Evolutionary conservation across 306 rosid genomes (phyloP), one percentile per base, ranked within the genome.

Genomic region (Prunus persica): DNA sequence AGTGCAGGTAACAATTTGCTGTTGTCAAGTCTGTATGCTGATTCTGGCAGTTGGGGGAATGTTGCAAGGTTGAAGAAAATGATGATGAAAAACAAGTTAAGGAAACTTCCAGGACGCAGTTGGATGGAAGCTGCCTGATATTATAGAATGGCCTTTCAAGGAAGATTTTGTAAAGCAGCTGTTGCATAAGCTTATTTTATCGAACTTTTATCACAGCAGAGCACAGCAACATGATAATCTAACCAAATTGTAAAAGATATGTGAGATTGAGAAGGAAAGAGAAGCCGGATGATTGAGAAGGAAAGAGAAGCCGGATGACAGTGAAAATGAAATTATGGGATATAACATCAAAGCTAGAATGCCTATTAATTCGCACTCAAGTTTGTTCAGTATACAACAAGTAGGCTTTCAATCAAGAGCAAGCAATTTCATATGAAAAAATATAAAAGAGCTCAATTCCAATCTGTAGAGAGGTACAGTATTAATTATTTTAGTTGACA

Each of bases 81-180:
- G 77, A 85, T 84, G 77, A 90, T 81, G 85, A 88, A 78, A 80
- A 88, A 87, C n/a, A 89, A 81, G 63, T 57, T 72, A 2, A 86
- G 75, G 64, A 90, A 85, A 79, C 82, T 91, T 76, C 89, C 91
- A 34, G 97, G 97, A 22, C 86, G 90, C 86, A 94, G 98, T 88
- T 91, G 98, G 97, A 87, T 86, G 72, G 90, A 85, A 77, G 81
- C 80, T 71, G 78, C 30, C 72, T 85, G 76, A 82, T 34, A 47
- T 47, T 58, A 7, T 24, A 60, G 19, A 34, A 27, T 66, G 34
- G 27, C 8, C 55, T 28, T 38, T 20, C 50, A 43, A 27, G 47
- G 24, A 79, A 51, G 25, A 20, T 65, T 71, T 38, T 32, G 75
- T 12, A 19, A 14, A 50, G 2, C 1, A 0, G 43, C 43, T 7